A percentile compares a stretch with the other conserved stretches of the same genome.
Evolutionary conservation across 768 basidiomycete species (phyloP).

Genomic region (Tulasnella sp.): DNA sequence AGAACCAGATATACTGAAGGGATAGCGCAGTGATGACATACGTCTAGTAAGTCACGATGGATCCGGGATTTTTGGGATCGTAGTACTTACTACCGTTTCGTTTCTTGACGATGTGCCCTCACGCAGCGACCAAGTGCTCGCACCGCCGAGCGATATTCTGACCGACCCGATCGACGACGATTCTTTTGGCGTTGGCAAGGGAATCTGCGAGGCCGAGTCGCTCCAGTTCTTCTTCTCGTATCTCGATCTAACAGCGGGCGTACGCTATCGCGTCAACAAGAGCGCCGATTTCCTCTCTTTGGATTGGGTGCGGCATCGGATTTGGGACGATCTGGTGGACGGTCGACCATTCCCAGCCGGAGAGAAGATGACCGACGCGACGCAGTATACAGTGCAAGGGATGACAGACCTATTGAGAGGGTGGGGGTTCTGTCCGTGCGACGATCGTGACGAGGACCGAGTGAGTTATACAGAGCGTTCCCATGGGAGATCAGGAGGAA

Average conservation of each 20-base stretch:
- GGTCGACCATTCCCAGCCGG: not conserved
- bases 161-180: slow-evolving; percentile 1
- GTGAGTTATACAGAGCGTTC: too few relatives aligned
- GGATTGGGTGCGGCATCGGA: slow-evolving; percentile 12
- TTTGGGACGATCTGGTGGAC: slow-evolving; percentile 6
- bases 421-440: slow-evolving; percentile 1
- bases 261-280: slow-evolving; percentile 9
- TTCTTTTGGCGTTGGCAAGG: slow-evolving; percentile 2
- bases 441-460: slow-evolving; percentile 1
- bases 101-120: too few relatives aligned
- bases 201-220: slow-evolving; percentile 4
- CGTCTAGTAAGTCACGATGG: too few relatives aligned
- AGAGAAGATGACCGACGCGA: not conserved
- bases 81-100: too few relatives aligned
- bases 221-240: slow-evolving; percentile 8
- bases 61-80: too few relatives aligned
- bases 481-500: too few relatives aligned
- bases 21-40: too few relatives aligned
- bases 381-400: not conserved
- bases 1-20: too few relatives aligned
- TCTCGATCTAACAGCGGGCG: slow-evolving; percentile 4
- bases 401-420: not conserved
- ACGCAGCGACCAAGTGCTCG: slow-evolving; percentile 3
- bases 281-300: slow-evolving; percentile 6
- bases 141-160: slow-evolving; percentile 4